Percentiles rank a stretch among this genome's conserved stretches.
Conservation (phyloP, 1,284 basidiomycete species). For the Trametes hirsuta region DNA sequence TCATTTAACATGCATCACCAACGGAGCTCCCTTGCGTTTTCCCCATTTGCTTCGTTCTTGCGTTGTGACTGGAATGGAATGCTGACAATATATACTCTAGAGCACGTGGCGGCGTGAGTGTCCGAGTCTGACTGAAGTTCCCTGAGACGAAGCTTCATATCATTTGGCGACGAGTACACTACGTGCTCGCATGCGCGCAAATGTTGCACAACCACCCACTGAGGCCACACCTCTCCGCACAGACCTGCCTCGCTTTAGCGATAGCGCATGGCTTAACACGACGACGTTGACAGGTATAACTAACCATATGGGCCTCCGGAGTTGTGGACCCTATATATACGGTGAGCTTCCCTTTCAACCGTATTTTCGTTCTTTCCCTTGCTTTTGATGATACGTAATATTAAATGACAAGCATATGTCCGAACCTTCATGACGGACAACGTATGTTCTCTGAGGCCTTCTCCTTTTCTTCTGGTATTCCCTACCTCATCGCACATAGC, state of each 20-base stretch:
- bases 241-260: background rate
- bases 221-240: conserved; percentile 30
- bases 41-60: background rate
- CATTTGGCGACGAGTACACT: conserved; percentile 4
- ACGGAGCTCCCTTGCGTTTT: conserved; percentile 49
- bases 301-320: background rate
- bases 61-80: background rate
- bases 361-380: conserved; percentile 16
- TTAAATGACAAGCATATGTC: conserved; percentile 63
- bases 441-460: conserved; percentile 47
- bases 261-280: background rate
- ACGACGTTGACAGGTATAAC: background rate
- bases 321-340: no score
- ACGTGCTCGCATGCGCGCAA: conserved; percentile 34
- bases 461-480: conserved; percentile 5
- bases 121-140: background rate
- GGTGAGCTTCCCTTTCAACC: conserved; percentile 12
- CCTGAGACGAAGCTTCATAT: conserved; percentile 1
- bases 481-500: conserved; percentile 13
- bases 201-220: conserved; percentile 46
- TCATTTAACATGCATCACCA: conserved; percentile 82
- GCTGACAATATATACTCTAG: background rate
- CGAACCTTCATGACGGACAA: conserved; percentile 51
- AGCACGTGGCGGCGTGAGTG: conserved; percentile 1
- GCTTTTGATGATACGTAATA: conserved; percentile 41